Evolutionary conservation across 257 asterid genomes (phyloP).

Genomic region (Solanum commersonii): DNA sequence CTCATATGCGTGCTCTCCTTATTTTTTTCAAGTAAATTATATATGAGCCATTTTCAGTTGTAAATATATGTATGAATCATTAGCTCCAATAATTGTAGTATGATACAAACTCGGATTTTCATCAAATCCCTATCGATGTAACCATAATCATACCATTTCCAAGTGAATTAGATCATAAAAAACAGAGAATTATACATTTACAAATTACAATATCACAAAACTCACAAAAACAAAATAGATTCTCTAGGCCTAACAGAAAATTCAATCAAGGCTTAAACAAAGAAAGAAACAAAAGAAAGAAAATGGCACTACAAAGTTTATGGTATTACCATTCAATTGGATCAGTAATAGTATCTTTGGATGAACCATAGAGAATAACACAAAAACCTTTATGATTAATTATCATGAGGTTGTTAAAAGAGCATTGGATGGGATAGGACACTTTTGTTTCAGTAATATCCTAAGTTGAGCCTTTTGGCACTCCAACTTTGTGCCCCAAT

Average conservation of each 20-base stretch:
- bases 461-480: slow-evolving; percentile 79
- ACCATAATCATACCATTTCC: neutral
- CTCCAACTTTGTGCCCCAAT: slow-evolving; percentile 54
- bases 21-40: too few species aligned
- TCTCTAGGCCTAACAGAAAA: neutral
- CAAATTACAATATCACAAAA: neutral
- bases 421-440: slow-evolving; percentile 25
- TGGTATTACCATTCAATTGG: slow-evolving; percentile 18
- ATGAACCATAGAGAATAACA: slow-evolving; percentile 3
- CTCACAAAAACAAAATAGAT: neutral
- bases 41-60: neutral
- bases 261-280: neutral
- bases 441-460: slow-evolving; percentile 51
- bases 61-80: neutral
- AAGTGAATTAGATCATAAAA: neutral
- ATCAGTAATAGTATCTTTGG: slow-evolving; percentile 35
- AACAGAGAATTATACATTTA: neutral
- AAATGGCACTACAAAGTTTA: neutral
- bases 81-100: neutral
- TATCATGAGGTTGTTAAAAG: slow-evolving; percentile 33
- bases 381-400: too few species aligned
- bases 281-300: neutral
- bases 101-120: neutral
- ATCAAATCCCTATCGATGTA: neutral
- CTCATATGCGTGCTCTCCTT: too few species aligned